Conservation (phyloP, 306 rosid genomes). For the Styphnolobium japonicum region DNA sequence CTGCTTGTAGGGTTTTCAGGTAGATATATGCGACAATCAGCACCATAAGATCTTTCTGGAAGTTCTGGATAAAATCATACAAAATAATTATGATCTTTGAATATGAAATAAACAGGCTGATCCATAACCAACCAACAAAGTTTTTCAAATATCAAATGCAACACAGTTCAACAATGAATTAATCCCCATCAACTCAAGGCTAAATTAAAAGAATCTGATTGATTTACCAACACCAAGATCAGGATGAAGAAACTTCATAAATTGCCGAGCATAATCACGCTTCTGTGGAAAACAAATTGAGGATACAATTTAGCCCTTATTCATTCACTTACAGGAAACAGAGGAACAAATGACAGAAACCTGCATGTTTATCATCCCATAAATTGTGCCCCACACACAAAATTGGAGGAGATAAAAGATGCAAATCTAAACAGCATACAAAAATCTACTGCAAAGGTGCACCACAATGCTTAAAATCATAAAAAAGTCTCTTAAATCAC, state of each 20-base stretch:
- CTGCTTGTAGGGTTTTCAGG: slow-evolving; percentile 91
- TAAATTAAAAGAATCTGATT: slow-evolving; percentile 16
- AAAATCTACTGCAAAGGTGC: neutral
- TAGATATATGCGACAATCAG: slow-evolving; percentile 91
- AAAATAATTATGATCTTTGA: slow-evolving; percentile 22
- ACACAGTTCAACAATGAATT: neutral
- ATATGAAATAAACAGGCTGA: neutral
- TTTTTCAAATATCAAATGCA: neutral
- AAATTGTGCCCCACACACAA: neutral
- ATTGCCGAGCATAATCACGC: slow-evolving; percentile 95
- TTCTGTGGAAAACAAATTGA: slow-evolving; percentile 50
- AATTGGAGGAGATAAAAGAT: neutral
- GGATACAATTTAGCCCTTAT: slow-evolving; percentile 15
- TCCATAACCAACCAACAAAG: neutral
- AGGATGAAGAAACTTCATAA: slow-evolving; percentile 98
- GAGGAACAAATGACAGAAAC: neutral
- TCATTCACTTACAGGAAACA: slow-evolving; percentile 8
- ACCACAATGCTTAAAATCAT: too few relatives aligned
- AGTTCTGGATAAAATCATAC: slow-evolving; percentile 64
- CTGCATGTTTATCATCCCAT: too few relatives aligned
- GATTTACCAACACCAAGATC: slow-evolving; percentile 95
- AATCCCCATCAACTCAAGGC: too few relatives aligned
- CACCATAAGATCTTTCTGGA: slow-evolving; percentile 95
- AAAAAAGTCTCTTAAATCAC: neutral
- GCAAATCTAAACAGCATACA: slow-evolving; percentile 6